phyloP scores from a whole-genome alignment of 164 flowering plant genomes.

The Vitis vinifera region ASM3070453v1 NC_081819.1:22994001-22994500 shows the following conservation, averaged over 20 bases:
- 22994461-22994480: constrained; percentile 34
- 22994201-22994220: not conserved
- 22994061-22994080: too few species aligned
- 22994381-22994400: constrained; percentile 41
- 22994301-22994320: constrained; percentile 43
- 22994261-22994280: constrained; percentile 59
- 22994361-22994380: constrained; percentile 35
- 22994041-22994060: too few species aligned
- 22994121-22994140: too few species aligned
- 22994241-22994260: constrained; percentile 44
- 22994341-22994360: constrained; percentile 14
- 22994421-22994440: constrained; percentile 45
- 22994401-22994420: constrained; percentile 49
- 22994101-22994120: too few species aligned
- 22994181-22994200: too few species aligned
- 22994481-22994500: constrained; percentile 30
- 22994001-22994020: too few species aligned
- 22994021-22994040: too few species aligned
- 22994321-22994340: constrained; percentile 30
- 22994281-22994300: constrained; percentile 33
- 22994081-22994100: too few species aligned
- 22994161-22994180: too few species aligned
- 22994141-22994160: too few species aligned
- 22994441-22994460: constrained; percentile 43
- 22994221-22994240: not conserved